Evolutionary conservation across 495 filamentous ascomycete genomes (phyloP).

Genomic region (Aspergillus heteromorphus): DNA sequence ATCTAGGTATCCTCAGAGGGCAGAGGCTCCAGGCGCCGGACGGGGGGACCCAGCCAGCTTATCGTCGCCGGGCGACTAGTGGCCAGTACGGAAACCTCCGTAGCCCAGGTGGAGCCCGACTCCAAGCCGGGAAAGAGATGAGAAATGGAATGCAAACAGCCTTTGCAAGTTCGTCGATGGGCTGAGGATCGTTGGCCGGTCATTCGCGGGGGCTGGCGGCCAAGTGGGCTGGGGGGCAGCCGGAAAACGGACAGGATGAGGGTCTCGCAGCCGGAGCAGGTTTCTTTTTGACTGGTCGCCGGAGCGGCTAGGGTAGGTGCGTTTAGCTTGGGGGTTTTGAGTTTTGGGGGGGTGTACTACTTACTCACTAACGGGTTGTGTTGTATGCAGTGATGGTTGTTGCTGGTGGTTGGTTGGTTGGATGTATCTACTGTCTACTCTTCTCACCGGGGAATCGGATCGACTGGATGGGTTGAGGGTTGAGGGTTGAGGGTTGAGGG

Average conservation of each 20-base stretch:
- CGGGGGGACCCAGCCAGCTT: not conserved
- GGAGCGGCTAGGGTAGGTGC: not conserved
- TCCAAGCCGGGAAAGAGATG: not conserved
- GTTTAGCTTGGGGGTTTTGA: not conserved
- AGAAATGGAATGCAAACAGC: not conserved
- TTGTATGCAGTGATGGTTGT: not conserved
- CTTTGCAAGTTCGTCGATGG: not conserved
- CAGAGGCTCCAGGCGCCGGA: not conserved
- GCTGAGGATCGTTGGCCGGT: constrained; percentile 10
- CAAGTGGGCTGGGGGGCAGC: constrained; percentile 9
- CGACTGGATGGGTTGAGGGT: no score
- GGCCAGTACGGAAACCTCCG: not conserved
- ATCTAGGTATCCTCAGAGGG: not conserved
- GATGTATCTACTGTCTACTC: no score
- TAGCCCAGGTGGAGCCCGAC: not conserved
- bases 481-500: no score
- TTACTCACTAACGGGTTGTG: no score
- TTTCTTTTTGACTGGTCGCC: not conserved
- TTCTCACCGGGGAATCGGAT: no score
- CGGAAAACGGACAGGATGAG: constrained; percentile 10
- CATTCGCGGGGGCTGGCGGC: constrained; percentile 12
- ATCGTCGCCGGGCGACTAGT: not conserved
- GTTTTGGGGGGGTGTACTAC: no score
- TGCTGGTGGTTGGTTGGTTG: not conserved
- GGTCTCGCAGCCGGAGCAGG: constrained; percentile 2